Evolutionary conservation across 768 basidiomycete genomes (phyloP), one percentile per base, ranked within the genome.

Genomic region (Astraeus odoratus): DNA sequence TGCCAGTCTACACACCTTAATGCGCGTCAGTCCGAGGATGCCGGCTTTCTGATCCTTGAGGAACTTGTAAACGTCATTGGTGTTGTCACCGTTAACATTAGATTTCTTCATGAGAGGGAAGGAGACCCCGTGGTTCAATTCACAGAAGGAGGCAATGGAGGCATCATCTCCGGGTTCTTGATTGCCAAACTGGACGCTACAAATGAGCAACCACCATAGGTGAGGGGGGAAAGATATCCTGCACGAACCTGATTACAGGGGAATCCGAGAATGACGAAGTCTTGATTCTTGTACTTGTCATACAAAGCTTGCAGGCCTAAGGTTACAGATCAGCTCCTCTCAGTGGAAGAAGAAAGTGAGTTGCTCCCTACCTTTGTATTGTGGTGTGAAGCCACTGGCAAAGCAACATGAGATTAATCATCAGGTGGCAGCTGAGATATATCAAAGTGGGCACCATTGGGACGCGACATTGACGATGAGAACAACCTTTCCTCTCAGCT

Each of bases 31-130:
- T 15, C 87, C 85, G 39, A 89, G 57, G 19, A 90, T 51, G 3
- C 86, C 86, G 4, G 85, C 54, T 61, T 90, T 89, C 65, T 89
- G 70, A 22, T 70, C 67, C 71, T 96, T 95, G 52, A 95, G 74
- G 78, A 80, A 93, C 47, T 84, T 76, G 73, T 75, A 94, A 0
- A 92, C 84, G 53, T 86, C 77, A 66, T 92, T 92, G 47, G 86
- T 80, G 52, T 74, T 68, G 53, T 84, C 80, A 3, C 93, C 93
- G 61, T 96, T 97, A 31, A 96, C 94, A 42, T 96, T 88, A 16
- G 85, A 85, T 68, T 95, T 97, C 69, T 81, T 85, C 82, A 89
- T 87, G 40, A 97, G 67, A 9, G 89, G 89, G 73, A 95, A 95
- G 6, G 78, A 79, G 22, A 97, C 92, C 15, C 89, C 89, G 60